phyloP scores from a whole-genome alignment of 495 filamentous ascomycete genomes.

The Rostrohypoxylon terebratum region DNA sequence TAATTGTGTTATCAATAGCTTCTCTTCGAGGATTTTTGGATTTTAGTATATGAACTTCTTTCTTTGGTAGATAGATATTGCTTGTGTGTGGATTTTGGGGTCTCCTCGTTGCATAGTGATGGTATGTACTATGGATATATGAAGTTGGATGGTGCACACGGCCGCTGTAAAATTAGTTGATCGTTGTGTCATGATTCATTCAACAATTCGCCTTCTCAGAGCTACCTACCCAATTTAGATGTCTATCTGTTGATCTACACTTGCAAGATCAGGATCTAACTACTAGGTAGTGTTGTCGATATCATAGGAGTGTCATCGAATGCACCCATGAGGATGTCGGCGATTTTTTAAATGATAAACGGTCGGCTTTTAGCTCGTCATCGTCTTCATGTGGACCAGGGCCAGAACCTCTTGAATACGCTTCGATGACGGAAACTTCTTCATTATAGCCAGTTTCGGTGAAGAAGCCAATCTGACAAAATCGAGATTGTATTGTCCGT shows the following conservation, averaged over 20 bases:
- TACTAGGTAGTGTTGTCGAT: background rate
- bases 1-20: conserved; percentile 11
- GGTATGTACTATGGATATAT: background rate
- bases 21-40: background rate
- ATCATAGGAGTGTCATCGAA: conserved; percentile 24
- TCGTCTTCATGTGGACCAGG: conserved; percentile 3
- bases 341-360: conserved; percentile 7
- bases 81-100: background rate
- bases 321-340: background rate
- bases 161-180: background rate
- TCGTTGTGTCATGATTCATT: background rate
- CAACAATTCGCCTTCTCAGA: background rate
- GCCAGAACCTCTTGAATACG: conserved; percentile 33
- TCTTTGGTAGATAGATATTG: conserved; percentile 13
- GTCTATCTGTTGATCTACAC: background rate
- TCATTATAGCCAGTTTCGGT: background rate
- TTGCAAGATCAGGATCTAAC: conserved; percentile 10
- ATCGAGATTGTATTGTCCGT: background rate
- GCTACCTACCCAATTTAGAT: too few relatives aligned
- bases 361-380: conserved; percentile 22
- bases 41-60: background rate
- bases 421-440: conserved; percentile 28
- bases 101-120: conserved; percentile 22
- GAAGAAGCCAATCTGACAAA: background rate
- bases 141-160: background rate